Evolutionary conservation across 768 basidiomycete genomes (phyloP), one percentile per base, ranked within the genome.

Genomic region (Boletus edulis): DNA sequence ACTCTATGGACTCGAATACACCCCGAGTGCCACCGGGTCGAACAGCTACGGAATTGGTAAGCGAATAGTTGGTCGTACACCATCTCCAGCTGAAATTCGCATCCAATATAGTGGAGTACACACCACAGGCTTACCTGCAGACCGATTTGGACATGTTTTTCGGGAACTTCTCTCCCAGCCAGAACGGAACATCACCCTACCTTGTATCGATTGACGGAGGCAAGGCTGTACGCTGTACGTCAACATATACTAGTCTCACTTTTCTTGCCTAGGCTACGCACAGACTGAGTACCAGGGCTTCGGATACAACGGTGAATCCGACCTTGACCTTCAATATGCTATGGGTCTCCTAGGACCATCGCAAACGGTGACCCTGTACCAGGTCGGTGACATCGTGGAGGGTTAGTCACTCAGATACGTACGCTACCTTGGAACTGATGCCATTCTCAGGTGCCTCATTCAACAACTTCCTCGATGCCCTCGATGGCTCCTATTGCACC

Each of bases 201-300:
- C 27, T 75, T 41, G 62, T 66, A 20, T 68, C 71, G 22, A 72
- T 76, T 15, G 73, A 74, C 37, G 75, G 75, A 24, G 73, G 73
- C 72, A 55, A 52, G 54, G 13, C 6, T 18, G 5, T 22, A 38
- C 37, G 43, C 6, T n/a, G 3, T 34, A 52, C 32, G n/a, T 15
- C 42, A 35, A 34, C 11, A 35, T 35, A 18, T n/a, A 18, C 15
- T 4, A 18, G 15, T 14, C 50, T 39, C 34, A 39, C 38, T 43
- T 22, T 6, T n/a, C n/a, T 29, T 6, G 13, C 34, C 5, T 69
- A 71, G 71, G 71, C 17, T 58, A 58, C 50, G 41, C 72, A 71
- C 73, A 73, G 49, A 72, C 65, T 4, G n/a, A 12, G 12, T 5
- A 48, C 34, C 54, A 59, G 42, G 40, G 49, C 39, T 62, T 62